Conservation (phyloP, 495 filamentous ascomycete species). For the Parachaetomium inaequale region DNA sequence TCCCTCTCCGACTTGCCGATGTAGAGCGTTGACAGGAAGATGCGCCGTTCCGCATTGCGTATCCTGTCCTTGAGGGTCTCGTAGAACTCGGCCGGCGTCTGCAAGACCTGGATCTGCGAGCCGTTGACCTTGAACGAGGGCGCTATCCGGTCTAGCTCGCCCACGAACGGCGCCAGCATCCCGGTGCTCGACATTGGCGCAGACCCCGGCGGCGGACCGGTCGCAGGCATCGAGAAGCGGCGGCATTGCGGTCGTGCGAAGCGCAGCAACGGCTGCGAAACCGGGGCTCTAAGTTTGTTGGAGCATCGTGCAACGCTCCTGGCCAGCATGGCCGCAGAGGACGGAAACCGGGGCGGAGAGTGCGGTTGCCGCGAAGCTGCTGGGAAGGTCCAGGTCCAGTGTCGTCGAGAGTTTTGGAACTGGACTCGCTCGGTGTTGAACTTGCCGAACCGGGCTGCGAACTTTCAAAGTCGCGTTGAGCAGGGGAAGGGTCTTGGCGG, state of each 20-base stretch:
- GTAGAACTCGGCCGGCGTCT: slow-evolving; percentile 81
- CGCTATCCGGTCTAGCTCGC: slow-evolving; percentile 82
- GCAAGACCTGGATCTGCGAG: slow-evolving; percentile 74
- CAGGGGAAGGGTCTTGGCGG: slow-evolving; percentile 10
- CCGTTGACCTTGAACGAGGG: slow-evolving; percentile 83
- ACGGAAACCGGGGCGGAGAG: slow-evolving; percentile 1
- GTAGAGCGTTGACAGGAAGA: slow-evolving; percentile 93
- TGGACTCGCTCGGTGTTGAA: slow-evolving; percentile 11
- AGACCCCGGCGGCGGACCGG: slow-evolving; percentile 24
- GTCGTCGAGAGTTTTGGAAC: slow-evolving; percentile 7
- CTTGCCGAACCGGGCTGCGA: slow-evolving; percentile 12
- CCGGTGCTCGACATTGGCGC: slow-evolving; percentile 29
- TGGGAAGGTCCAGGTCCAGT: too few relatives aligned
- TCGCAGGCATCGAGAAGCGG: slow-evolving; percentile 42
- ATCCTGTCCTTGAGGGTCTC: slow-evolving; percentile 86
- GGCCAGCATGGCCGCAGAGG: slow-evolving; percentile 34
- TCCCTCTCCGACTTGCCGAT: slow-evolving; percentile 94
- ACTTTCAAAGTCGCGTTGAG: slow-evolving; percentile 1
- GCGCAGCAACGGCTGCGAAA: slow-evolving; percentile 27
- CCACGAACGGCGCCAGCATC: slow-evolving; percentile 64
- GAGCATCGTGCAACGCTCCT: slow-evolving; percentile 35
- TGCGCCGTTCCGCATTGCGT: slow-evolving; percentile 64
- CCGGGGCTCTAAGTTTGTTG: slow-evolving; percentile 28
- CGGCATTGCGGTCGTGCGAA: slow-evolving; percentile 35
- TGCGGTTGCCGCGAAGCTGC: neutral